Conservation (phyloP, 2,329 filamentous ascomycete genomes). For the Furcasterigmium furcatum region DNA sequence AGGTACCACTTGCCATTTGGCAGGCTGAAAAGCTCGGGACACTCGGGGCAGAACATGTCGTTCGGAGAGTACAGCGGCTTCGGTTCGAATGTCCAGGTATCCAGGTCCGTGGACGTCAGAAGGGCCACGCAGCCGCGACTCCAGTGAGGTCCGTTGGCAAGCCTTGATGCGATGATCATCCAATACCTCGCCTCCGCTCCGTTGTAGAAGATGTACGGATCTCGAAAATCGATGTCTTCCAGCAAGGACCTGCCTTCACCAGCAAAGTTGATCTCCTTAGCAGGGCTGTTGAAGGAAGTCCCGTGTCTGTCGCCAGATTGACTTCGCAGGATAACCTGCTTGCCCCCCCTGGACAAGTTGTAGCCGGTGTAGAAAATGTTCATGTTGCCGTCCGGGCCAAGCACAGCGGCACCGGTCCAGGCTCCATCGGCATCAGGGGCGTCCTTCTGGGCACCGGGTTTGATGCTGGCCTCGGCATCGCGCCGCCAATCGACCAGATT, state of each 20-base stretch:
- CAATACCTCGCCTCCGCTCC: conserved; percentile 22
- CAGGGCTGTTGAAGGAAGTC: conserved; percentile 17
- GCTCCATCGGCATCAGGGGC: conserved; percentile 26
- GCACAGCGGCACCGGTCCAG: conserved; percentile 29
- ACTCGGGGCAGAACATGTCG: conserved; percentile 31
- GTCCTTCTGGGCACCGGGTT: conserved; percentile 12
- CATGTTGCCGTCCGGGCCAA: conserved; percentile 25
- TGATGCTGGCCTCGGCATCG: conserved; percentile 15
- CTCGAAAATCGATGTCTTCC: conserved; percentile 31
- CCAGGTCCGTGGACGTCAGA: conserved; percentile 27
- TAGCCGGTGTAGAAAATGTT: conserved; percentile 34
- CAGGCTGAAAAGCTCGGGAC: conserved; percentile 29
- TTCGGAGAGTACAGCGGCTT: conserved; percentile 26
- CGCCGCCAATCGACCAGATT: conserved; percentile 25
- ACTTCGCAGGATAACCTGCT: conserved; percentile 26
- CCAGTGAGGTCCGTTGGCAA: conserved; percentile 25
- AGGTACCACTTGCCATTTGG: conserved; percentile 32
- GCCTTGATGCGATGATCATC: conserved; percentile 32
- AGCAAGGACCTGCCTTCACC: conserved; percentile 16
- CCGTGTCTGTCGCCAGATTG: conserved; percentile 21
- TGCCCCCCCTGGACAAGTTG: conserved; percentile 22
- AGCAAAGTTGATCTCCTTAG: conserved; percentile 17
- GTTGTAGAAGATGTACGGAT: conserved; percentile 30
- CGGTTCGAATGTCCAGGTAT: conserved; percentile 16
- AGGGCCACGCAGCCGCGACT: conserved; percentile 31